Evolutionary conservation across 2,329 filamentous ascomycete species (phyloP).

Genomic region (Penicillium verrucosum): DNA sequence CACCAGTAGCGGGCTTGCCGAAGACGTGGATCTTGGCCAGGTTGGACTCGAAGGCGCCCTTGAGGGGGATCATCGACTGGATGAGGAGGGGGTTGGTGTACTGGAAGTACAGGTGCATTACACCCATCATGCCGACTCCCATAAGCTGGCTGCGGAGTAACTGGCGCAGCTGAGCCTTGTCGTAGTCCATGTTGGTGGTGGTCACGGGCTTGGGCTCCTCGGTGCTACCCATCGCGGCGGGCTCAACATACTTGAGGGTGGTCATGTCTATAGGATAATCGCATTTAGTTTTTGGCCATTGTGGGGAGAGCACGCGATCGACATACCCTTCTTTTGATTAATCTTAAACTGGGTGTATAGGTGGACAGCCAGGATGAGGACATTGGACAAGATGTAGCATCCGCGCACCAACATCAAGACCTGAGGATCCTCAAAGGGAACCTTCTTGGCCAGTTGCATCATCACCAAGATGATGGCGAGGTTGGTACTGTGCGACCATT

Average conservation of each 20-base stretch:
- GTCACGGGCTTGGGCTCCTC: conserved; percentile 96
- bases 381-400: conserved; percentile 66
- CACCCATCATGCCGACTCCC: conserved; percentile 95
- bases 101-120: conserved; percentile 99
- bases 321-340: conserved; percentile 93
- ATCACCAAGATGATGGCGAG: conserved; percentile 92
- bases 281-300: background rate
- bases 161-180: conserved; percentile 76
- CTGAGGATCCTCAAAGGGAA: conserved; percentile 87
- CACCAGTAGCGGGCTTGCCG: conserved; percentile 79
- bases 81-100: conserved; percentile 99
- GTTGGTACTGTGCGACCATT: conserved; percentile 65
- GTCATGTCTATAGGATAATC: conserved; percentile 68
- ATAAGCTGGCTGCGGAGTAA: conserved; percentile 89
- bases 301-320: background rate
- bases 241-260: conserved; percentile 98
- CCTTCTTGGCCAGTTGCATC: conserved; percentile 97
- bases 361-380: conserved; percentile 82
- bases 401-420: conserved; percentile 63
- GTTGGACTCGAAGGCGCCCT: conserved; percentile 92
- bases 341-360: conserved; percentile 80
- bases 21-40: conserved; percentile 93
- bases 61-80: conserved; percentile 97
- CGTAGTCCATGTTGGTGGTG: conserved; percentile 94
- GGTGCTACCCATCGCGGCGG: conserved; percentile 83